Base-by-base conservation (phyloP, 2,329 filamentous ascomycete species). In the Penicillium freii region DNA sequence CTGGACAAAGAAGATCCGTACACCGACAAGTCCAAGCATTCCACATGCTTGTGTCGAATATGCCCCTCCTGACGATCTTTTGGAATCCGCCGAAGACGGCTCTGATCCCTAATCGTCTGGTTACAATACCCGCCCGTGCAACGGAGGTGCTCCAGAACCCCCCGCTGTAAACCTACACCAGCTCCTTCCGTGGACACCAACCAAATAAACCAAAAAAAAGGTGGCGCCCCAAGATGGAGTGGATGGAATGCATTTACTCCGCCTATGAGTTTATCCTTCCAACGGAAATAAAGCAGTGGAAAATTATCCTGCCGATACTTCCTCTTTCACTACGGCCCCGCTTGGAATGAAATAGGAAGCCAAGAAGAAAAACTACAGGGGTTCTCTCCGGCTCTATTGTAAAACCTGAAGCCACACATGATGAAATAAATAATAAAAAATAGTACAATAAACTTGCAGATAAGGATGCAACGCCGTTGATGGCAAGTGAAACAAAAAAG, bases 11-110 rank as follows among this genome's bases (percentile, higher is more conserved):
- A n/a, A 23, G 10, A 46, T 42, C 11, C 15, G 40, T 38, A 57
- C 54, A 57, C 54, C 54, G 49, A 57, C 49, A 47, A 46, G 34
- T 53, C 49, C 54, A 42, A 46, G 43, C 54, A 57, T 57, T 53
- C 54, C 49, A 47, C 50, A 36, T 21, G n/a, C 25, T 9, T 25
- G 17, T 13, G 47, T 46, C 33, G n/a, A 38, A 38, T 51, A 42
- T 34, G 25, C 42, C 54, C 54, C 49, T 57, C 54, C 49, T 57
- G 54, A 47, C 54, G 54, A 57, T 57, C 54, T 39, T 39, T 46
- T 38, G 10, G 46, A 43, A 33, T 53, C 48, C 54, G 44, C 44
- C 45, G 29, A 53, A 56, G 54, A 52, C 49, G 48, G 54, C 36
- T 51, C 21, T 56, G 7, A 17, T 25, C 34, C 54, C 27, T 42